Percentiles rank a stretch among this genome's conserved stretches.
Evolutionary conservation across 495 filamentous ascomycete genomes (phyloP).

Genomic region (Penicillium roqueforti): DNA sequence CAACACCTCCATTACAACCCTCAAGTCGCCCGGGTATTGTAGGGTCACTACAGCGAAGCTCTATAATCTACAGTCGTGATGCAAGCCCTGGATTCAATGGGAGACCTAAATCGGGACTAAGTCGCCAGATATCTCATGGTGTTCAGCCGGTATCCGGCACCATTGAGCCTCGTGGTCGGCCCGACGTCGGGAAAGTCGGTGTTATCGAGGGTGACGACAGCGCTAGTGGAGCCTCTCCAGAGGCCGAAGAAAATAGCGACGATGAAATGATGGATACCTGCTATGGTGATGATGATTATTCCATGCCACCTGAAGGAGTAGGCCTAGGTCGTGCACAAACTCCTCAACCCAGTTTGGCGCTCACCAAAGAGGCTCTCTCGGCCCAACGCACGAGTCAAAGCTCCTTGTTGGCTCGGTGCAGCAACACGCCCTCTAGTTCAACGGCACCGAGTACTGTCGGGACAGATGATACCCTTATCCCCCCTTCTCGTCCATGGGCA

Average conservation of each 20-base stretch:
- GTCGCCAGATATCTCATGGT: constrained; percentile 37
- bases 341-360: constrained; percentile 10
- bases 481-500: constrained; percentile 30
- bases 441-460: constrained; percentile 38
- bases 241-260: constrained; percentile 39
- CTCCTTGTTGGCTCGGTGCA: constrained; percentile 21
- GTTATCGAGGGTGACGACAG: constrained; percentile 30
- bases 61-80: constrained; percentile 46
- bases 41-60: constrained; percentile 42
- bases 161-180: constrained; percentile 31
- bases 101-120: constrained; percentile 35
- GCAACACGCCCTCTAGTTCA: constrained; percentile 18
- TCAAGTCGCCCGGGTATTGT: constrained; percentile 40
- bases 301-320: constrained; percentile 32
- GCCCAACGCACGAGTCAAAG: constrained; percentile 31
- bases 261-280: constrained; percentile 43
- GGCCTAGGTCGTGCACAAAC: constrained; percentile 29
- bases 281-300: constrained; percentile 44
- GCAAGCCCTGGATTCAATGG: constrained; percentile 35
- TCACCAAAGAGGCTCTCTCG: constrained; percentile 20
- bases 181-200: constrained; percentile 28
- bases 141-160: constrained; percentile 38
- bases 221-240: constrained; percentile 23
- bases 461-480: constrained; percentile 38
- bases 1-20: constrained; percentile 44